Evolutionary conservation across 352 stramenopile genomes (phyloP).

Genomic region (Globisporangium cylindrosporum): DNA sequence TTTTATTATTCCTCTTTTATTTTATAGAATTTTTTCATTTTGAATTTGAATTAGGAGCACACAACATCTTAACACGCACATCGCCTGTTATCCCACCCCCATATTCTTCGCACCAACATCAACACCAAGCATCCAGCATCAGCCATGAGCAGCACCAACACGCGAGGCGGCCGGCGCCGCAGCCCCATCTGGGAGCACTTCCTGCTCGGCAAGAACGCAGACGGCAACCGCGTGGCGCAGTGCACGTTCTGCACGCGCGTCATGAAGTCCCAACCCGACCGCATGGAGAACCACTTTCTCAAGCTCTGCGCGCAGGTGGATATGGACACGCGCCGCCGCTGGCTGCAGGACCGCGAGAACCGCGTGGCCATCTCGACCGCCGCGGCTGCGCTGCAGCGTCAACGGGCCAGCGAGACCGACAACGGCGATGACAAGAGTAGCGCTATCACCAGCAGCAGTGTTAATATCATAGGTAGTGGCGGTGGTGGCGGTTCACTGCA

Average conservation of each 20-base stretch:
- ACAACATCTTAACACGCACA: too few relatives aligned
- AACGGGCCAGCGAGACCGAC: background rate
- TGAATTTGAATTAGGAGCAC: too few relatives aligned
- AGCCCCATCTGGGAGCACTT: slow-evolving; percentile 21
- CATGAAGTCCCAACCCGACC: slow-evolving; percentile 22
- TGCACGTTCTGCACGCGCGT: slow-evolving; percentile 17
- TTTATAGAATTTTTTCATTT: too few relatives aligned
- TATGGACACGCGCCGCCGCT: slow-evolving; percentile 9
- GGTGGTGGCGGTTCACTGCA: background rate
- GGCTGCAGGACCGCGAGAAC: slow-evolving; percentile 15
- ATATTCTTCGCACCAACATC: background rate
- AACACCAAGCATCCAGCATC: background rate
- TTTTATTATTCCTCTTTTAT: too few relatives aligned
- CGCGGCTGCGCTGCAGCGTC: slow-evolving; percentile 5
- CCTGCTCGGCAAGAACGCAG: slow-evolving; percentile 4
- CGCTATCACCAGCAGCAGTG: background rate
- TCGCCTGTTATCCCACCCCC: too few relatives aligned
- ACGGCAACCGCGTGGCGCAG: slow-evolving; percentile 18
- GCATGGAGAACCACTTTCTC: slow-evolving; percentile 23
- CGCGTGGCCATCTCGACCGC: slow-evolving; percentile 4
- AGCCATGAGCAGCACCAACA: background rate
- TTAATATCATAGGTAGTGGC: background rate
- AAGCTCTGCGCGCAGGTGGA: slow-evolving; percentile 18
- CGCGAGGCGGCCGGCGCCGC: slow-evolving; percentile 11
- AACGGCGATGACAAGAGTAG: background rate